Base-by-base conservation (phyloP, 768 basidiomycete species). In the Coprinopsis sp. region DNA sequence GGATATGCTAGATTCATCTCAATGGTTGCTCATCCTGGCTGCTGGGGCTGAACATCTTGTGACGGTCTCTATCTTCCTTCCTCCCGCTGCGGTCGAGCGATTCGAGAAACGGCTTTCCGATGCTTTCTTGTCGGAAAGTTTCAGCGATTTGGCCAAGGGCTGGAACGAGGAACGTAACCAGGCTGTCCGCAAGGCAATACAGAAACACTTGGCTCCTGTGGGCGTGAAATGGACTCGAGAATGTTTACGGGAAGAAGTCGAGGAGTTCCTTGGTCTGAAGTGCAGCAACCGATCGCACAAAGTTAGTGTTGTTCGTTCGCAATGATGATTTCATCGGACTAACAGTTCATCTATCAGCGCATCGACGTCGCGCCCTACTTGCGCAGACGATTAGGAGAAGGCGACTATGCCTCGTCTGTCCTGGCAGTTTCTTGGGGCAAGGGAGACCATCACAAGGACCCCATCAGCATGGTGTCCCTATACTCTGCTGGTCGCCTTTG, bases 341-440 rank as follows among this genome's bases (percentile, higher is more conserved):
- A 42, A 51, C 44, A 21, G 21, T 43, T 30, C 22, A n/a, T 16
- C 37, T 36, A 51, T 13, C 57, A 96, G 93, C 80, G 90, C 43
- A 76, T 92, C 54, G 85, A 94, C 59, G 81, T 87, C 7, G 86
- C 85, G 5, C 89, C 94, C 1, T 93, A 79, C 56, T 60, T 66
- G 21, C 77, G 78, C 4, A 64, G 71, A 1, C 75, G 76, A 6
- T 79, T 87, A 68, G 81, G 79, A 46, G 67, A 73, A 43, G 92
- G 89, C 11, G 80, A 90, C 58, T 70, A 77, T 31, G 65, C 93
- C 38, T 74, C 84, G 38, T 75, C 85, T 18, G 91, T 98, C 18
- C 75, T 99, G 33, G 90, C 94, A 3, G 64, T 95, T 46, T 95
- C 94, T 6, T 93, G 91, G 84, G 96, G 96, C 29, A 86, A 89